phyloP scores from a whole-genome alignment of 163 green algal species.

The Prototheca cutis region DNA sequence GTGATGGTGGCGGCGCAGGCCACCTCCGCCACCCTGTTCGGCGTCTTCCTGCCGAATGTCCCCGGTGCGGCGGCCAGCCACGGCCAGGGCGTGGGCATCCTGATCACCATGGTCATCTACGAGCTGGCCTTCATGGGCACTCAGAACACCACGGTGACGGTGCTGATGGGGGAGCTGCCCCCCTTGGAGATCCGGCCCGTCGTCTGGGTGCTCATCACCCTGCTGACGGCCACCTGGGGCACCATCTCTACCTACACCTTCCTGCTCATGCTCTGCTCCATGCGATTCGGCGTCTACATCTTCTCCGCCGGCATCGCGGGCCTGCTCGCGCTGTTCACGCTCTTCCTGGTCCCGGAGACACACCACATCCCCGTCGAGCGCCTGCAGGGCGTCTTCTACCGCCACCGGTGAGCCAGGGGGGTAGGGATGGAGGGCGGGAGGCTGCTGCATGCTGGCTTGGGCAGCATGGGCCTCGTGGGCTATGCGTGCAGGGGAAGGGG shows the following conservation, averaged over 20 bases:
- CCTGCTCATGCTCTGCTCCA: slow-evolving; percentile 8
- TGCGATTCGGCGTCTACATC: slow-evolving; percentile 1
- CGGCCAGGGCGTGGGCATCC: slow-evolving; percentile 3
- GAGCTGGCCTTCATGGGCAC: slow-evolving; percentile 46
- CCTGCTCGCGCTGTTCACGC: not conserved
- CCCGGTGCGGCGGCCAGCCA: slow-evolving; percentile 1
- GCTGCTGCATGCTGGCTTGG: too few species aligned
- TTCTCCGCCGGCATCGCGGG: not conserved
- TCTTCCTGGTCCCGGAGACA: slow-evolving; percentile 3
- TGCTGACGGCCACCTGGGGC: slow-evolving; percentile 5
- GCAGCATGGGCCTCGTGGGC: too few species aligned
- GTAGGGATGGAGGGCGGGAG: too few species aligned
- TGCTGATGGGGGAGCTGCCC: slow-evolving; percentile 4
- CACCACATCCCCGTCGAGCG: slow-evolving; percentile 2
- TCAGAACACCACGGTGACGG: slow-evolving; percentile 29
- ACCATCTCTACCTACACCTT: slow-evolving; percentile 4
- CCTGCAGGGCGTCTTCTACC: slow-evolving; percentile 4
- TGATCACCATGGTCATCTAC: slow-evolving; percentile 7
- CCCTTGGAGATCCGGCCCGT: slow-evolving; percentile 4
- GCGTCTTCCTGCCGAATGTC: not conserved
- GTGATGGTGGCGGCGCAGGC: slow-evolving; percentile 1
- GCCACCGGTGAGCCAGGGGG: too few species aligned
- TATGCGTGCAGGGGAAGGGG: too few species aligned
- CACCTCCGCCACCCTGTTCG: slow-evolving; percentile 6
- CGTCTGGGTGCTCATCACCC: slow-evolving; percentile 2